Evolutionary conservation across 495 filamentous ascomycete genomes (phyloP), one percentile per base, ranked within the genome.

Genomic region (Rhizodiscina lignyota): DNA sequence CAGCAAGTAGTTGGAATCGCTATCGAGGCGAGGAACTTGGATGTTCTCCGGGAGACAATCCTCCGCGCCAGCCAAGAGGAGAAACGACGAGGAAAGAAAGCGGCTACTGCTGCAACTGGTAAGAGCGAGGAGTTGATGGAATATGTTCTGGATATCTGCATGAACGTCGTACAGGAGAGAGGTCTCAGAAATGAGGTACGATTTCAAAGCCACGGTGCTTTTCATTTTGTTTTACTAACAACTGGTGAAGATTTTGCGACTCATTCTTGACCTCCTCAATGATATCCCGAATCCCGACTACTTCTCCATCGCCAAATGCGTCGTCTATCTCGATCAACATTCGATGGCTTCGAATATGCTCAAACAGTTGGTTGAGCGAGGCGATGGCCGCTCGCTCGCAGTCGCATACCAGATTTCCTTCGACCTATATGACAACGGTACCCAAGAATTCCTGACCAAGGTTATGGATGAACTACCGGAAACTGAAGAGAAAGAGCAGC

Each of bases 1-100:
- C 72, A 83, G 38, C 91, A 96, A 55, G 91, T 96, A n/a, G 86
- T 99, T 39, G 91, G 91, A 34, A 94, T 99, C 40, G 89, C 91
- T 10, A 78, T 99, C 24, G 91, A 99, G 51, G 91, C 91, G 21
- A 80, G 85, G 52, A 89, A 83, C 47, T 67, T 96, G 22, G 81
- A 91, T 35, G 79, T 94, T 18, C 74, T 99, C 18, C 79, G 83
- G 29, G 70, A 75, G 40, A 77, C 84, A 26, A 94, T 99, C 43
- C 72, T 86, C 42, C 63, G 73, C 11, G 72, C 83, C 49, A 83
- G 73, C 50, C 72, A 83, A 34, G 83, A 85, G 47, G 79, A 77
- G 58, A 86, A 78, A 60, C 68, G 68, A 36, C 60, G 70, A 71
- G 75, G 33, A 63, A 74, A 27, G 39, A 49, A 49, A 31, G 42